Percentiles rank a stretch among this genome's conserved stretches.
Evolutionary conservation across 768 basidiomycete species (phyloP).

Genomic region (Boletales sp.): DNA sequence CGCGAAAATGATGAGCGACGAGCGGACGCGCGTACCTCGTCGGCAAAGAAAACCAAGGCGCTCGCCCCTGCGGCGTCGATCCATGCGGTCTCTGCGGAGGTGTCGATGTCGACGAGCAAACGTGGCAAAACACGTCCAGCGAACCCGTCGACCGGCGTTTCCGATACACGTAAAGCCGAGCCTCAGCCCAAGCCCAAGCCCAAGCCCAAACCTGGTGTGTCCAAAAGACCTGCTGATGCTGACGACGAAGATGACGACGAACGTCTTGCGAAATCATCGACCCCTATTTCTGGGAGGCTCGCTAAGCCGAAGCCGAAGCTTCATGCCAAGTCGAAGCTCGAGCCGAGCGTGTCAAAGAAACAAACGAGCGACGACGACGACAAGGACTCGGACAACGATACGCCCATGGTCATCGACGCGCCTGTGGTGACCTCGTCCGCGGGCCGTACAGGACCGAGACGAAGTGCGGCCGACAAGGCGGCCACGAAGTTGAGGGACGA

Average conservation of each 20-base stretch:
- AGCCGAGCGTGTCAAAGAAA: not conserved
- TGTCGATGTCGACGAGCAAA: constrained; percentile 16
- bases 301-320: not conserved
- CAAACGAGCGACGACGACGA: not conserved
- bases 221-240: not conserved
- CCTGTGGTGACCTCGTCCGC: constrained; percentile 4
- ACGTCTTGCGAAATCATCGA: constrained; percentile 11
- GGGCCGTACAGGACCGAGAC: constrained; percentile 32
- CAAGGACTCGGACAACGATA: not conserved
- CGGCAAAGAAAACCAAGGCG: not conserved
- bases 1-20: not conserved
- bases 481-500: constrained; percentile 41
- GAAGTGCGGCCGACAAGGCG: constrained; percentile 54
- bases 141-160: constrained; percentile 1
- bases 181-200: not conserved
- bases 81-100: constrained; percentile 22
- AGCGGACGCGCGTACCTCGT: not conserved
- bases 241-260: constrained; percentile 3
- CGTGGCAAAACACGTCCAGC: constrained; percentile 14
- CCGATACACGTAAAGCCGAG: not conserved
- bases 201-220: constrained; percentile 1
- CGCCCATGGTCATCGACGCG: constrained; percentile 10
- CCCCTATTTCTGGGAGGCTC: not conserved
- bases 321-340: constrained; percentile 2
- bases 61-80: constrained; percentile 18